These are phyloP conservation scores for Psilocybe cubensis DNA, from an alignment of 768 basidiomycete genomes.

Conservation along the genomic window DNA sequence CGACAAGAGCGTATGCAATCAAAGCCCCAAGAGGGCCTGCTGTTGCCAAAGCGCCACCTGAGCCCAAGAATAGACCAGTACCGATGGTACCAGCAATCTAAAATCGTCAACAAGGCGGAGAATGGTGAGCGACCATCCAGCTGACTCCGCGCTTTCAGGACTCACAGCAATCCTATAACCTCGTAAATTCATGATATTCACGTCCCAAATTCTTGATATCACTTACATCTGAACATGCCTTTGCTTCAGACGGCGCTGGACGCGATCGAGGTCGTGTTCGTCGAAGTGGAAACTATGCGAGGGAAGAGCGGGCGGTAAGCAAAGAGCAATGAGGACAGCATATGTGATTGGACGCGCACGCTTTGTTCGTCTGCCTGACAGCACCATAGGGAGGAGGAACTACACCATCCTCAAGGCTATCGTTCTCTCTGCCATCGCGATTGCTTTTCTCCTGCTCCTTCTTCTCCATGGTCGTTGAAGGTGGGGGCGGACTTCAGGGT, in stretches of 20 bases:
- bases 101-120: not conserved
- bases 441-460: constrained; percentile 26
- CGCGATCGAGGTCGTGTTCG: constrained; percentile 65
- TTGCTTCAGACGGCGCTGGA: constrained; percentile 75
- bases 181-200: not conserved
- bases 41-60: constrained; percentile 57
- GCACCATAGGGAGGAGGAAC: not conserved
- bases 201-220: not conserved
- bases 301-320: not conserved
- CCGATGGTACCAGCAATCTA: constrained; percentile 79
- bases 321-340: not conserved
- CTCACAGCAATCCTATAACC: constrained; percentile 63
- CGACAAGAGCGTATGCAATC: constrained; percentile 65
- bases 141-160: not conserved
- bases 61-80: constrained; percentile 75
- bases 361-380: constrained; percentile 16
- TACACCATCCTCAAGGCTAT: constrained; percentile 25
- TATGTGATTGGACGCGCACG: constrained; percentile 17
- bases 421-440: constrained; percentile 16
- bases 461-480: constrained; percentile 18
- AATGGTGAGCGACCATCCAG: not conserved
- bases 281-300: constrained; percentile 49
- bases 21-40: constrained; percentile 73
- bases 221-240: constrained; percentile 80
- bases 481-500: constrained; percentile 2